phyloP scores from a whole-genome alignment of 2,329 filamentous ascomycete species.

The Stachybotrys chlorohalonatus region DNA sequence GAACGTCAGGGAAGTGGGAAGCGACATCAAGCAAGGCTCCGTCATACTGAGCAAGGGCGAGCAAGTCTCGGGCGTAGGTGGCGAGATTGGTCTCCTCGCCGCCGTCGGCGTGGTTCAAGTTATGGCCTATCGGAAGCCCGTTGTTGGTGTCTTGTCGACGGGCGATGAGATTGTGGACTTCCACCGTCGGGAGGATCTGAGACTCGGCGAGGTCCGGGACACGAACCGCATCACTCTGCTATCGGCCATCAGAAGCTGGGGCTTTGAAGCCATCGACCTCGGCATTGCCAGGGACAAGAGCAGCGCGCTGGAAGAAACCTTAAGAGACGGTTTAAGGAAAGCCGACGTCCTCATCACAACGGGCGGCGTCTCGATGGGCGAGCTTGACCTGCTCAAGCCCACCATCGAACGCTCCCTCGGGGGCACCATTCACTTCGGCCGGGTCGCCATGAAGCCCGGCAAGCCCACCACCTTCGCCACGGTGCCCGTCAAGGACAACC shows the following conservation, averaged over 20 bases:
- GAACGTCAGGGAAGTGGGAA: conserved; percentile 86
- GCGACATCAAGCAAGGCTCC: conserved; percentile 65
- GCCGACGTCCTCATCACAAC: conserved; percentile 84
- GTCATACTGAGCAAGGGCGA: conserved; percentile 69
- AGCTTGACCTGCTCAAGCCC: conserved; percentile 91
- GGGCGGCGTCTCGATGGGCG: conserved; percentile 95
- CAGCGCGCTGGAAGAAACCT: conserved; percentile 63
- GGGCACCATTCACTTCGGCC: conserved; percentile 91
- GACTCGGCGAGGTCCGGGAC: conserved; percentile 80
- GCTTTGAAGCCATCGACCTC: conserved; percentile 73
- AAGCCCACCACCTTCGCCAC: conserved; percentile 97
- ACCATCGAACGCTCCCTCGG: conserved; percentile 86
- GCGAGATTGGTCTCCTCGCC: conserved; percentile 83
- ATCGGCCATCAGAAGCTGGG: conserved; percentile 63
- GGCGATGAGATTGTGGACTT: conserved; percentile 89
- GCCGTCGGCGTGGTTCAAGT: conserved; percentile 70
- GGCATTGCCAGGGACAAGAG: conserved; percentile 74
- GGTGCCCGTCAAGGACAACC: conserved; percentile 56
- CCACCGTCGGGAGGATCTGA: conserved; percentile 50
- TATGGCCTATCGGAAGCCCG: conserved; percentile 63
- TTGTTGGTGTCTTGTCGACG: conserved; percentile 82
- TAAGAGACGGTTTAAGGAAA: conserved; percentile 64
- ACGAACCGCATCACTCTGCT: conserved; percentile 86
- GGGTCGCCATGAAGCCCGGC: conserved; percentile 95
- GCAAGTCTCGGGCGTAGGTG: conserved; percentile 76